Conservation (phyloP, 495 filamentous ascomycete species). For the Mycothermus thermophilus region DNA sequence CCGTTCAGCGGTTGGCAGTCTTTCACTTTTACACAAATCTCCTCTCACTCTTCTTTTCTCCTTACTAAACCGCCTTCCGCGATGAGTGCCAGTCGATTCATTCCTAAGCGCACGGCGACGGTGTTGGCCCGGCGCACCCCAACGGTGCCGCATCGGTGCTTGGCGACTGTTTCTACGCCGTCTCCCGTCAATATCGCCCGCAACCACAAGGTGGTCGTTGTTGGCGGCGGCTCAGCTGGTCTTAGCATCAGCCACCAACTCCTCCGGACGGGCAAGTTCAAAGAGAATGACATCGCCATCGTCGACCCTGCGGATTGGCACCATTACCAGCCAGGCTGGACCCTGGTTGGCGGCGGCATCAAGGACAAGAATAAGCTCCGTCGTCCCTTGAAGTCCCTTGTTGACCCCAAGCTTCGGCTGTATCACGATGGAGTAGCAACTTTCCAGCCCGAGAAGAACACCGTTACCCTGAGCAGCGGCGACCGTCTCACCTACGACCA, state of each 20-base stretch:
- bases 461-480: constrained; percentile 43
- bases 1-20: too few species aligned
- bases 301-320: constrained; percentile 51
- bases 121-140: too few species aligned
- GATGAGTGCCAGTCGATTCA: too few species aligned
- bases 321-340: constrained; percentile 63
- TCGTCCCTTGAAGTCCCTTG: constrained; percentile 35
- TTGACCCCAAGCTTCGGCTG: constrained; percentile 48
- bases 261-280: constrained; percentile 39
- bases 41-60: too few species aligned
- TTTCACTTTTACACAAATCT: too few species aligned
- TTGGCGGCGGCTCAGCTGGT: constrained; percentile 51
- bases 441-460: constrained; percentile 45
- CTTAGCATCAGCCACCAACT: constrained; percentile 51
- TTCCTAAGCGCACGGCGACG: too few species aligned
- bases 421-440: constrained; percentile 39
- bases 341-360: constrained; percentile 49
- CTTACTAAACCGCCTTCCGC: too few species aligned
- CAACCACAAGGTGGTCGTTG: constrained; percentile 48
- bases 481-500: constrained; percentile 50
- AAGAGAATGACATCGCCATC: constrained; percentile 49
- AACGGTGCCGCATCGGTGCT: constrained; percentile 10
- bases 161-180: constrained; percentile 32
- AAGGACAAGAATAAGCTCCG: constrained; percentile 43
- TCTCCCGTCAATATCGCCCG: constrained; percentile 22